A percentile compares a stretch with the other conserved stretches of the same genome.
phyloP scores from a whole-genome alignment of 768 basidiomycete species.

The Galerina marginata region DNA sequence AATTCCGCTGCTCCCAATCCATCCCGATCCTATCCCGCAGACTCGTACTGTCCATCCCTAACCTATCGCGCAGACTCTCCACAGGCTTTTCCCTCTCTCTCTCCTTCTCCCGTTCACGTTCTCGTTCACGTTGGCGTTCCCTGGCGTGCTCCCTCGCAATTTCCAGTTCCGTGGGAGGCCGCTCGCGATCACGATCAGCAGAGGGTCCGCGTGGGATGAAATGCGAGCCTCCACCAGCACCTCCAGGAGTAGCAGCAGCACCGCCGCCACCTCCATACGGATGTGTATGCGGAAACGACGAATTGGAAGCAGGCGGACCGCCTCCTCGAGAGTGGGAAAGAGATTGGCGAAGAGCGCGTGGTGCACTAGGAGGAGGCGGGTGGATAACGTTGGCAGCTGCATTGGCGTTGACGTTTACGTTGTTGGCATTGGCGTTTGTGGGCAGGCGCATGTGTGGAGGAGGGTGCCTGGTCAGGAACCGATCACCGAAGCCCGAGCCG shows the following conservation, averaged over 20 bases:
- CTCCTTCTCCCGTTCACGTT: background rate
- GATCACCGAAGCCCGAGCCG: no score
- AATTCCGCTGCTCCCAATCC: background rate
- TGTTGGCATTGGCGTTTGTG: background rate
- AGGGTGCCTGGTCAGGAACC: background rate
- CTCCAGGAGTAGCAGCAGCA: background rate
- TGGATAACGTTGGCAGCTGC: slow-evolving; percentile 7
- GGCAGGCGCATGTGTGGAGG: background rate
- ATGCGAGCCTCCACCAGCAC: slow-evolving; percentile 21
- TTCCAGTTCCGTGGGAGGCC: slow-evolving; percentile 35
- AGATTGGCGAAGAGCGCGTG: background rate
- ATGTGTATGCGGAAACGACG: no score
- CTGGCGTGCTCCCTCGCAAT: background rate
- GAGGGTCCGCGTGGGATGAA: slow-evolving; percentile 56
- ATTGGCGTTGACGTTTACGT: background rate
- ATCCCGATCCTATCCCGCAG: background rate
- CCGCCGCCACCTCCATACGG: background rate
- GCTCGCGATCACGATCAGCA: slow-evolving; percentile 56
- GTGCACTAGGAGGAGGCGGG: slow-evolving; percentile 19
- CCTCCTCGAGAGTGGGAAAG: slow-evolving; percentile 5
- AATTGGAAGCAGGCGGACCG: no score
- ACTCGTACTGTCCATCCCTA: no score
- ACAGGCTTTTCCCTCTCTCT: no score
- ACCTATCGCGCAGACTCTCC: no score
- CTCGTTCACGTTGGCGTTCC: background rate